Base-by-base conservation (phyloP, 495 filamentous ascomycete genomes). In the Penicillium lividum region DNA sequence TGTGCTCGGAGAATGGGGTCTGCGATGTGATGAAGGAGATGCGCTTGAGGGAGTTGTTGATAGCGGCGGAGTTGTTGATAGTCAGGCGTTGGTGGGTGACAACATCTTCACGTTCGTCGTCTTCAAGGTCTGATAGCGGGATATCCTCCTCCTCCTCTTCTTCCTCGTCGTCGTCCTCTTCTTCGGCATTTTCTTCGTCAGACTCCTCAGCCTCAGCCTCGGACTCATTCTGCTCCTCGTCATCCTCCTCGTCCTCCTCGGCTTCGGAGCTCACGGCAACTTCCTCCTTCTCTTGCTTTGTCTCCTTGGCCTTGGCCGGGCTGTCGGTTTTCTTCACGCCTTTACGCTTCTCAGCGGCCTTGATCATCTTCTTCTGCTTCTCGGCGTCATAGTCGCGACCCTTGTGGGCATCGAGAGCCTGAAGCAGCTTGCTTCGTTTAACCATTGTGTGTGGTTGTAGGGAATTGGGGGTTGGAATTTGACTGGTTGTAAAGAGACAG, bases 51-150 rank as follows among this genome's bases (percentile, higher is more conserved):
- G 90, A 83, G 58, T 87, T 76, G 55, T 80, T 84, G 36, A 98
- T 89, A 22, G 91, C 94, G 55, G 89, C 76, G 51, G 89, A 91
- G 78, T 98, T 98, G 82, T 98, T 97, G 78, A 97, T 97, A 45
- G 92, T 97, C 61, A 97, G 87, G 62, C 93, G 91, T 68, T 94
- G 91, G 72, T 95, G 87, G 16, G 92, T 89, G 51, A 94, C 81
- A 7, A 96, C 76, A 64, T 97, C 93, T 66, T 89, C 91, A 63
- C 86, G 87, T 58, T 94, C 91, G 65, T 90, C 89, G 27, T 87
- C 88, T 34, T 87, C 85, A 22, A 96, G 81, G 68, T 96, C 91
- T 34, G 92, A 93, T 44, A 96, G 82, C 7, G 93, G 89, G 47
- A 95, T 92, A 48, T 91, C 90, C 66, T 80, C 80, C 51, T 80